Conservation (phyloP, 2,329 filamentous ascomycete genomes). For the Fusarium veterinarium region DNA sequence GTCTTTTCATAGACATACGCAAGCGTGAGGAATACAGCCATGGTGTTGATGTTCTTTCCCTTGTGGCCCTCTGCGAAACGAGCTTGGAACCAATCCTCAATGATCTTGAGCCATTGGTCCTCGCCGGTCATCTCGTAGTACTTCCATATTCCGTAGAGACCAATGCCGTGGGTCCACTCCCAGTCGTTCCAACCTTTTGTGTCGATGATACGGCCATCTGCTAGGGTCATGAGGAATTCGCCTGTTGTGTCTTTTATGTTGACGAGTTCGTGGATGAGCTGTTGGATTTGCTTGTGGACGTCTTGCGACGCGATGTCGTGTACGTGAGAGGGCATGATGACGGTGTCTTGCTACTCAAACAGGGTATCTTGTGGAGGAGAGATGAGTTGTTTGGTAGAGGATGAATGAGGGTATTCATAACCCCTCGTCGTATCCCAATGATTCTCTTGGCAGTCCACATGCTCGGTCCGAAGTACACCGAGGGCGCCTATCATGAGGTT, state of each 20-base stretch:
- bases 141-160: slow-evolving; percentile 84
- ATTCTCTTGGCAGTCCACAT: slow-evolving; percentile 14
- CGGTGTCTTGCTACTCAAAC: background rate
- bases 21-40: slow-evolving; percentile 81
- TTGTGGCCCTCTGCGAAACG: slow-evolving; percentile 78
- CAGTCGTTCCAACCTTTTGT: slow-evolving; percentile 87
- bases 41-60: slow-evolving; percentile 88
- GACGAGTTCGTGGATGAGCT: slow-evolving; percentile 78
- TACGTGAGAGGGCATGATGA: slow-evolving; percentile 49
- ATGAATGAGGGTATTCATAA: slow-evolving; percentile 19
- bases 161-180: slow-evolving; percentile 86
- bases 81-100: slow-evolving; percentile 78
- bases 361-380: background rate
- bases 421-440: slow-evolving; percentile 1
- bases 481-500: slow-evolving; percentile 1
- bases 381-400: background rate
- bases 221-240: slow-evolving; percentile 76
- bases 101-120: slow-evolving; percentile 68
- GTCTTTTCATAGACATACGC: slow-evolving; percentile 84
- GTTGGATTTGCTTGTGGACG: slow-evolving; percentile 67
- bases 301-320: slow-evolving; percentile 60
- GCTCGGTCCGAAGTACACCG: slow-evolving; percentile 40
- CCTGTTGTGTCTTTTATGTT: slow-evolving; percentile 82
- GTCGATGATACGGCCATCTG: slow-evolving; percentile 81
- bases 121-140: slow-evolving; percentile 80